Evolutionary conservation across 2,329 filamentous ascomycete genomes (phyloP), one percentile per base, ranked within the genome.

Genomic region (Cordyceps militaris): DNA sequence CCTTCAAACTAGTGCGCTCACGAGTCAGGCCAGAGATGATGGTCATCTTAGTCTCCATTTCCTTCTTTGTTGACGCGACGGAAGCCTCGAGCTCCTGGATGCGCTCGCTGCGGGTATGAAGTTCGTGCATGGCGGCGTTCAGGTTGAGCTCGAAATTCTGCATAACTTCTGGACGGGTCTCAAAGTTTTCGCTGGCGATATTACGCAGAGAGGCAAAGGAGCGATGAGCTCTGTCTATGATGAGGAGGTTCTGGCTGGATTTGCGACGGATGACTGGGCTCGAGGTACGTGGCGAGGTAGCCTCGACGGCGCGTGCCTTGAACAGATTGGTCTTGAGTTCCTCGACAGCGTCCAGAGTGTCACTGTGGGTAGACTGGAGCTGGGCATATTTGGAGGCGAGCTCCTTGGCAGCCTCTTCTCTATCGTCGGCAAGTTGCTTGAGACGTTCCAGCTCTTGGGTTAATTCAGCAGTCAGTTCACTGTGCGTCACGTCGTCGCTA

Each of bases 31-130:
- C 94, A 30, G 91, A 90, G 65, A 99, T 97, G 68, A 99, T 92
- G 30, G 90, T 89, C 78, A 93, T 91, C 81, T 99, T 99, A 61
- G 83, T 86, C 69, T 99, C 94, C 87, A 97, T 96, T 71, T 99
- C 94, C 76, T 91, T 96, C 76, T 90, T 94, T 23, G 91, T 84
- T 4, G 84, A 86, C 26, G 85, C 78, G 58, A 97, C 83, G 64
- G 96, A 93, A 6, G 85, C 85, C 71, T 99, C 94, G 14, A 99
- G 79, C 65, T 92, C 86, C 67, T 95, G 89, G 55, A 97, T 92
- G 28, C 92, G 86, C 70, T 97, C 92, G 40, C 92, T 92, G 43
- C 92, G 85, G 10, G 80, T 80, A 63, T 96, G 88, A 34, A 99
- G 79, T 69, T 99, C 94, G 65, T 94, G 89, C 86, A 97, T 93